Percentiles rank a stretch among this genome's conserved stretches.
Conservation (phyloP, 441 rosid genomes). For the Populus hybrid region DNA sequence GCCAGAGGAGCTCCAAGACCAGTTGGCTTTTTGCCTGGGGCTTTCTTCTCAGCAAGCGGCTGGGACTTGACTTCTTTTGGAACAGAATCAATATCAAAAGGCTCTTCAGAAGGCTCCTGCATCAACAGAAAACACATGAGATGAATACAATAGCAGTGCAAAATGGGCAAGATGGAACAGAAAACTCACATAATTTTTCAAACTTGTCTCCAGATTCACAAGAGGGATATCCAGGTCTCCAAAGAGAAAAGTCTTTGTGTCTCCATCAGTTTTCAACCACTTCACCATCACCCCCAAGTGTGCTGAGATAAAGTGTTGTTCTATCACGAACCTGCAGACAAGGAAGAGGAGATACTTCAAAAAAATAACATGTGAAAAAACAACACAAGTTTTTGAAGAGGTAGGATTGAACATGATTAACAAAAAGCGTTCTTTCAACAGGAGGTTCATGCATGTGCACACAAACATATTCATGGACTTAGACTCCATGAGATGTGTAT, state of each 20-base stretch:
- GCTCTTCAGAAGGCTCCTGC: constrained; percentile 81
- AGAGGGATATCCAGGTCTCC: constrained; percentile 81
- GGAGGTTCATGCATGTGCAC: not conserved
- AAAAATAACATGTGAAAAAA: not conserved
- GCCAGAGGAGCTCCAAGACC: constrained; percentile 73
- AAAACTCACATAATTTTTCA: constrained; percentile 77
- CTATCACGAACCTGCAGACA: constrained; percentile 83
- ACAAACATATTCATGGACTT: not conserved
- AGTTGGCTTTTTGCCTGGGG: constrained; percentile 82
- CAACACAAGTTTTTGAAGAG: not conserved
- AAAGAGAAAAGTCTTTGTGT: constrained; percentile 69
- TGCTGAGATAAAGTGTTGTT: constrained; percentile 87
- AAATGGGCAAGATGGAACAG: constrained; percentile 13
- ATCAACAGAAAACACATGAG: constrained; percentile 27
- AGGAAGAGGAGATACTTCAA: not conserved
- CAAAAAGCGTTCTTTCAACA: not conserved
- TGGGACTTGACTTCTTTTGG: constrained; percentile 85
- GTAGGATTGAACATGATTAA: not conserved
- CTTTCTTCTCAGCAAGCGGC: constrained; percentile 90
- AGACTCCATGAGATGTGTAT: not conserved
- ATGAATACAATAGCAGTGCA: constrained; percentile 9
- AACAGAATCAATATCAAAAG: constrained; percentile 76
- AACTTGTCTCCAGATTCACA: constrained; percentile 80
- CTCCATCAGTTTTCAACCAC: constrained; percentile 64
- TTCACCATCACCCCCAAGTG: constrained; percentile 69